phyloP scores from a whole-genome alignment of 176 grass and related monocot genomes.

The Coix lacrymajobi region DNA sequence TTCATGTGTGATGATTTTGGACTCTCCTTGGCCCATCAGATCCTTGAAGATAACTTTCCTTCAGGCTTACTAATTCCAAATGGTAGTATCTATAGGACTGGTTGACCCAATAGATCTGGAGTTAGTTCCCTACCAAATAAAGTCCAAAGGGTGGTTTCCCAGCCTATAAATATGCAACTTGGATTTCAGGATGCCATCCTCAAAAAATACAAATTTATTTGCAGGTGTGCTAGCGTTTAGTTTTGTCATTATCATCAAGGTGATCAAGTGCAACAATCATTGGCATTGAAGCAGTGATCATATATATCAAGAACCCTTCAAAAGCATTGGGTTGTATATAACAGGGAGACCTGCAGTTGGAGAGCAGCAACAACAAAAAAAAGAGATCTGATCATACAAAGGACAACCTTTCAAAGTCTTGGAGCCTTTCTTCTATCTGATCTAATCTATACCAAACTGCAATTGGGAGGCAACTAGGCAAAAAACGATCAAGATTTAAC shows the following conservation, averaged over 20 bases:
- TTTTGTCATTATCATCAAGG: background rate
- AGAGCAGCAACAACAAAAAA: background rate
- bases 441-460: background rate
- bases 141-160: background rate
- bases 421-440: background rate
- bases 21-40: background rate
- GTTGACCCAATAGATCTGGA: background rate
- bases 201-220: background rate
- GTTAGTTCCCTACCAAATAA: background rate
- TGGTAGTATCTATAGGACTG: background rate
- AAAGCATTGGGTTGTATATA: background rate
- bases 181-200: background rate
- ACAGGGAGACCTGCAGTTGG: background rate
- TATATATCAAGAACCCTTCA: background rate
- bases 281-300: background rate
- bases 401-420: background rate
- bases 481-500: background rate
- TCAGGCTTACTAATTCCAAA: background rate
- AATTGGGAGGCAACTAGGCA: background rate
- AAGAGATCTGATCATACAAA: background rate
- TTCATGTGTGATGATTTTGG: background rate
- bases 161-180: slow-evolving; percentile 26
- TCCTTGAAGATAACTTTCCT: background rate
- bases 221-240: slow-evolving; percentile 15
- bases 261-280: background rate